A percentile compares a stretch with the other conserved stretches of the same genome.
phyloP scores from a whole-genome alignment of 495 filamentous ascomycete genomes.

The Penicillium soppii region DNA sequence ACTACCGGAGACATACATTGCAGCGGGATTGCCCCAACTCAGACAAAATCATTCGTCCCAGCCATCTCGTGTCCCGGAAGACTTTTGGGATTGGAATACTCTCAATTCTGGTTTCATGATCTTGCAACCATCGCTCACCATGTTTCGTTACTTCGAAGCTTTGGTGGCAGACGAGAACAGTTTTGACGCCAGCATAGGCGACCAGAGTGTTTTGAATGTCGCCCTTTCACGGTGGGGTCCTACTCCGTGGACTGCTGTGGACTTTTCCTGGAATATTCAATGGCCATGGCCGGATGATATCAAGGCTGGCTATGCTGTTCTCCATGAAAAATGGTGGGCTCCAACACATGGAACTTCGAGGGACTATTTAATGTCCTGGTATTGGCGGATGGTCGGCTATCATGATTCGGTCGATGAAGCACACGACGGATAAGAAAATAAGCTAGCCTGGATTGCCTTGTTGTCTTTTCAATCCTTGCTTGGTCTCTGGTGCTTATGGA shows the following conservation, averaged over 20 bases:
- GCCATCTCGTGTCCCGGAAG: conserved; percentile 19
- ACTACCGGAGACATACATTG: neutral
- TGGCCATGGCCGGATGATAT: neutral
- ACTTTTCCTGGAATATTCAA: neutral
- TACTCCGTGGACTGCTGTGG: conserved; percentile 37
- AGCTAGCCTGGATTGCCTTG: no score
- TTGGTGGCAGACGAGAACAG: conserved; percentile 22
- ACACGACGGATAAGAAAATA: no score
- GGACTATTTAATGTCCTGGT: neutral
- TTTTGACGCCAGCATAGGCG: conserved; percentile 32
- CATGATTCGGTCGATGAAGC: neutral
- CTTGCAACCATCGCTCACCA: conserved; percentile 23
- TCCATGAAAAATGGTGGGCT: conserved; percentile 1
- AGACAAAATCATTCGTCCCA: neutral
- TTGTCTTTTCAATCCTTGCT: no score
- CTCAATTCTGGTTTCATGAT: conserved; percentile 44
- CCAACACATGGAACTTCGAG: conserved; percentile 12
- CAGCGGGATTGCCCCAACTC: neutral
- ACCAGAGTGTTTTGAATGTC: conserved; percentile 47
- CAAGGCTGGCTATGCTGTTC: neutral
- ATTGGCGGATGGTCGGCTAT: neutral
- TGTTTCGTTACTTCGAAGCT: conserved; percentile 39
- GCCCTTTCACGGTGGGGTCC: conserved; percentile 39
- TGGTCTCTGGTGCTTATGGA: no score
- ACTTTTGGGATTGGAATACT: conserved; percentile 25